Conservation (phyloP, 768 basidiomycete genomes). For the Phlebiopsis flavidoalba region DNA sequence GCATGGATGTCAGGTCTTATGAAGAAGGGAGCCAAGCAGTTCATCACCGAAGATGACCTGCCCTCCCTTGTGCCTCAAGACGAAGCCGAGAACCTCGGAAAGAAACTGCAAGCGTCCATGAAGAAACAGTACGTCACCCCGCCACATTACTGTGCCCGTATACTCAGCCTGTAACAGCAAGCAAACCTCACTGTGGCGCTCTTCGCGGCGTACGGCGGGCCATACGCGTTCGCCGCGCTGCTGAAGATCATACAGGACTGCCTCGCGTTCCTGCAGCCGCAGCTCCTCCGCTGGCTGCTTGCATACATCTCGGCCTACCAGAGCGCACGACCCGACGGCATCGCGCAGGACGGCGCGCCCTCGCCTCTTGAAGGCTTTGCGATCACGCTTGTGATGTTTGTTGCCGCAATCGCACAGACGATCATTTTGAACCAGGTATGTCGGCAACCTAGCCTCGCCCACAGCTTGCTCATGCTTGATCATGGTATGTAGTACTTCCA, state of each 20-base stretch:
- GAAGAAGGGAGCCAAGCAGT: conserved; percentile 56
- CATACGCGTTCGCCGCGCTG: conserved; percentile 54
- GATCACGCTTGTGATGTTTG: conserved; percentile 77
- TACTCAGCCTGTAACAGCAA: not conserved
- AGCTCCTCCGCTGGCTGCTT: conserved; percentile 75
- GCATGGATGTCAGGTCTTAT: conserved; percentile 82
- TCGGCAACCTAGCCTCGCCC: not conserved
- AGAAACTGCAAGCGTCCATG: conserved; percentile 55
- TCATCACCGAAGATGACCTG: conserved; percentile 83
- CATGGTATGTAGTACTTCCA: conserved; percentile 67
- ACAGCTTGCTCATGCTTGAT: not conserved
- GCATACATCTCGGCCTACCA: conserved; percentile 81
- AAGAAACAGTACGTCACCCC: conserved; percentile 48
- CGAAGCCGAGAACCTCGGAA: conserved; percentile 63
- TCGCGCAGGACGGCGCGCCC: conserved; percentile 22
- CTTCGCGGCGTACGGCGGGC: conserved; percentile 71
- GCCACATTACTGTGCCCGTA: not conserved
- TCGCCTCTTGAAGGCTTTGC: conserved; percentile 63
- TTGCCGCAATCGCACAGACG: conserved; percentile 73
- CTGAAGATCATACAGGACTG: conserved; percentile 80
- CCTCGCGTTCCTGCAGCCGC: conserved; percentile 82
- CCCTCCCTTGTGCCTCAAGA: conserved; percentile 67
- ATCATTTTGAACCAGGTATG: conserved; percentile 72
- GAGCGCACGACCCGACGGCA: conserved; percentile 31
- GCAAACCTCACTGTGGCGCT: conserved; percentile 70